These are phyloP conservation scores for Epichloe sibirici DNA, from an alignment of 2,329 filamentous ascomycete species.

Conservation along the genomic window DNA sequence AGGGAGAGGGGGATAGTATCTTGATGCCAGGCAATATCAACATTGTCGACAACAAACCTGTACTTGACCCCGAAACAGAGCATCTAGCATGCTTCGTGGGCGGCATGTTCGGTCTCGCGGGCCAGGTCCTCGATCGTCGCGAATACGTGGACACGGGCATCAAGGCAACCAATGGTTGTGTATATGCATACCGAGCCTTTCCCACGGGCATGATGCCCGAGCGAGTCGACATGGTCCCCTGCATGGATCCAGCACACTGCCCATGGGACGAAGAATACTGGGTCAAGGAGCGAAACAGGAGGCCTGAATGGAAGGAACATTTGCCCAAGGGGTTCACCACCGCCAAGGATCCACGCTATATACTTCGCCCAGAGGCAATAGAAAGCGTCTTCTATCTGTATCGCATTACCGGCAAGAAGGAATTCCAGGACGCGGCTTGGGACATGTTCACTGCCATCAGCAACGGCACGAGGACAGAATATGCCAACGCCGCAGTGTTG, in stretches of 20 bases:
- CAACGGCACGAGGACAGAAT: constrained; percentile 42
- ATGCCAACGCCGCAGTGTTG: constrained; percentile 50
- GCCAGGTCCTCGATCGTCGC: constrained; percentile 27
- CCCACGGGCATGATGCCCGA: constrained; percentile 42
- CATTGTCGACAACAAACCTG: constrained; percentile 11
- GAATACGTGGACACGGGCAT: constrained; percentile 30
- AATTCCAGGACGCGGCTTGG: constrained; percentile 58
- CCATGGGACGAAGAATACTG: constrained; percentile 19
- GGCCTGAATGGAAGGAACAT: constrained; percentile 9
- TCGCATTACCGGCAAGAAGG: constrained; percentile 52
- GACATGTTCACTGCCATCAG: constrained; percentile 55
- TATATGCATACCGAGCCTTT: constrained; percentile 37
- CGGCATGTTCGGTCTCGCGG: constrained; percentile 37
- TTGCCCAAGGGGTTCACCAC: constrained; percentile 43
- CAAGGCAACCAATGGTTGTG: constrained; percentile 37
- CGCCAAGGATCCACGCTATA: constrained; percentile 44
- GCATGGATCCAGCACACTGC: constrained; percentile 19
- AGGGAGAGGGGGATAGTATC: constrained; percentile 32
- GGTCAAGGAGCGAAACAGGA: constrained; percentile 41
- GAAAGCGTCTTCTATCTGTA: constrained; percentile 72
- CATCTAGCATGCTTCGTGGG: constrained; percentile 41
- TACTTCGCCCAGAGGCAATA: constrained; percentile 64
- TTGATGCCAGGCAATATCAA: constrained; percentile 36
- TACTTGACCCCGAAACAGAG: constrained; percentile 23
- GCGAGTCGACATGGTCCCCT: constrained; percentile 30